Base-by-base conservation (phyloP, 176 grass and related monocot genomes). In the Lolium perenne region DNA sequence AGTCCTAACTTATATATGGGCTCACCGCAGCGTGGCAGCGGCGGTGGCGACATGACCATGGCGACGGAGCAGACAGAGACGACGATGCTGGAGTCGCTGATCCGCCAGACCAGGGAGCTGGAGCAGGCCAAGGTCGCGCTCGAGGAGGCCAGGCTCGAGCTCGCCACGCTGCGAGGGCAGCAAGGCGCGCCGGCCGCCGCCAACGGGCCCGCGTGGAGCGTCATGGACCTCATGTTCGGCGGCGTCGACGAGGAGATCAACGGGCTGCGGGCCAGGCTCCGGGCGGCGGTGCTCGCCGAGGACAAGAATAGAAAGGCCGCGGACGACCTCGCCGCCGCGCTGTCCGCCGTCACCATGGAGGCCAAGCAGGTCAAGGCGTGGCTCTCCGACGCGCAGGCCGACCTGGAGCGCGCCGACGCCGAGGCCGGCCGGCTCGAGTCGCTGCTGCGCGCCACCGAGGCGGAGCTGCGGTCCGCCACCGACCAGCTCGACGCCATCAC, bases 91-190 rank as follows among this genome's bases (percentile, higher is more conserved):
- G 92, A 98, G 73, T 95, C 96, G 1, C 54, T 98, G 1, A 53
- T 86, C 29, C 85, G 18, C 3, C 93, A 94, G 85, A 92, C 93
- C 22, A 95, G 91, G 84, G 86, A 91, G 60, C 88, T 98, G 57
- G 93, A 98, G 87, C 92, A 96, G 62, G 91, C 92, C 22, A 99
- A 99, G 87, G 54, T 95, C 12, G 90, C 97, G 48, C 86, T 98
- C 13, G 94, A 95, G 78, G 97, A 98, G 89, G 88, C 92, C 46
- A 92, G 80, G 80, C 88, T 94, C 43, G 86, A 94, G 84, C 22
- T 84, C 46, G 53, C 79, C 25, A 29, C 87, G 4, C 76, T 97
- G 15, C 80, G 83, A 38, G 25, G 21, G 25, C 21, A 35, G 41
- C 68, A 64, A 21, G 12, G 21, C 23, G 21, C 32, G 17, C 18